Base-by-base conservation (phyloP, 441 rosid genomes). In the Populus hybrid region DNA sequence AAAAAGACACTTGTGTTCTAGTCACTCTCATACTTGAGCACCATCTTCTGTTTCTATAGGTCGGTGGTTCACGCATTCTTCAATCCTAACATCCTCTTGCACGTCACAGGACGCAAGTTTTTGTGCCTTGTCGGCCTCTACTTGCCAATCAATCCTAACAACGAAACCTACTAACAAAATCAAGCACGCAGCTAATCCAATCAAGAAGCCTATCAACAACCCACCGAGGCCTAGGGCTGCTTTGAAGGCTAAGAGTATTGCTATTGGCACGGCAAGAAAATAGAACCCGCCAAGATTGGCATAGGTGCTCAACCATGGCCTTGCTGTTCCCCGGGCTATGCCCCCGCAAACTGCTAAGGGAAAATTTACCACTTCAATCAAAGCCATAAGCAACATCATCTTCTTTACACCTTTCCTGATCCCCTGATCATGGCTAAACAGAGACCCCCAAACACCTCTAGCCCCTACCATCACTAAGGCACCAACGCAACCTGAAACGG, bases 221-320 rank as follows among this genome's bases (percentile, higher is more conserved):
- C 97, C 98, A 7, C 53, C 71, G n/a, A 94, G 89, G 28, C 94
- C 92, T 3, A 80, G 84, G 18, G 77, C 83, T 7, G 79, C 89
- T 82, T 86, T 86, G 82, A 93, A 94, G 4, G 93, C 97, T 14
- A 94, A 79, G 61, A 83, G 53, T 26, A 85, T 78, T 5, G 87
- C 88, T 73, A 86, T 70, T 0, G 97, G 98, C 82, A 93, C 83
- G 26, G 97, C 94, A 70, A 94, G 40, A 26, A 90, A 84, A 77
- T 92, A 93, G 74, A 94, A 93, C 67, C 94, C 97, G 34, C 91
- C 88, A 3, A 91, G 81, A 82, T 86, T 90, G 2, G 98, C 94
- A 67, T 89, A 91, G 87, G 86, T 83, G 1, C 89, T 93, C 63
- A 90, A 83, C 86, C 89, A 87, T 8, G 94, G 98, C 78, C 85